These are phyloP conservation scores for Phyllosticta ampelicida DNA, from an alignment of 2,329 filamentous ascomycete species.

Conservation along the genomic window DNA sequence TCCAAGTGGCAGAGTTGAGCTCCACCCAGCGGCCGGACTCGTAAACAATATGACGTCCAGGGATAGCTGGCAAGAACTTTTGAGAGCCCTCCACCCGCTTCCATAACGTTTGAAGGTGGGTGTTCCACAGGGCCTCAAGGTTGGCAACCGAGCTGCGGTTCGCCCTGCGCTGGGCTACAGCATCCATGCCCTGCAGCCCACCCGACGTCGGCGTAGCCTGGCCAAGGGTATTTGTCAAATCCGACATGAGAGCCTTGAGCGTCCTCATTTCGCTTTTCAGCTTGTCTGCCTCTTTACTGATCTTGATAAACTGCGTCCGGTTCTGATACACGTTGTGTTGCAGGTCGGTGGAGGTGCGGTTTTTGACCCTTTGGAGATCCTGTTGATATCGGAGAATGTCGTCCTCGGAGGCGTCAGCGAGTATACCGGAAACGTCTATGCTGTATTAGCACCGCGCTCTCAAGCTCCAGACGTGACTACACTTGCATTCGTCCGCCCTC, in stretches of 20 bases:
- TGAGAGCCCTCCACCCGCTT: conserved; percentile 97
- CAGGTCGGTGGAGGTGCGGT: conserved; percentile 67
- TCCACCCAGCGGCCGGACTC: conserved; percentile 93
- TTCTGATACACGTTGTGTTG: conserved; percentile 97
- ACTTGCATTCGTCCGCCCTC: conserved; percentile 64
- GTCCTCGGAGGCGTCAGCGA: conserved; percentile 77
- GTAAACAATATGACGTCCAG: conserved; percentile 86
- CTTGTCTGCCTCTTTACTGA: conserved; percentile 97
- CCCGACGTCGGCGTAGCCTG: conserved; percentile 35
- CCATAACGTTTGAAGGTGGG: conserved; percentile 70
- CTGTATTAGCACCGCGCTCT: background rate
- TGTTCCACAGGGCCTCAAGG: conserved; percentile 56
- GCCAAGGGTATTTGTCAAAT: conserved; percentile 52
- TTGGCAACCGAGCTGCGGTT: conserved; percentile 85
- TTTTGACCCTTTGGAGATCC: conserved; percentile 64
- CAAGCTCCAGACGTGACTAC: conserved; percentile 15
- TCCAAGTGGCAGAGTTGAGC: conserved; percentile 94
- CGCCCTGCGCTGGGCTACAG: conserved; percentile 44
- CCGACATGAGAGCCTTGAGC: conserved; percentile 80
- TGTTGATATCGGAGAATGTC: conserved; percentile 76
- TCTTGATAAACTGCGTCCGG: conserved; percentile 96
- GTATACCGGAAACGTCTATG: conserved; percentile 52
- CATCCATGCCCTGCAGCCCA: conserved; percentile 20
- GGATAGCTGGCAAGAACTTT: conserved; percentile 83
- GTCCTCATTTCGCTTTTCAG: conserved; percentile 93